Evolutionary conservation across 805 yeast genomes (phyloP), one percentile per base, ranked within the genome.

Genomic region (Hagleromyces aurorensis): DNA sequence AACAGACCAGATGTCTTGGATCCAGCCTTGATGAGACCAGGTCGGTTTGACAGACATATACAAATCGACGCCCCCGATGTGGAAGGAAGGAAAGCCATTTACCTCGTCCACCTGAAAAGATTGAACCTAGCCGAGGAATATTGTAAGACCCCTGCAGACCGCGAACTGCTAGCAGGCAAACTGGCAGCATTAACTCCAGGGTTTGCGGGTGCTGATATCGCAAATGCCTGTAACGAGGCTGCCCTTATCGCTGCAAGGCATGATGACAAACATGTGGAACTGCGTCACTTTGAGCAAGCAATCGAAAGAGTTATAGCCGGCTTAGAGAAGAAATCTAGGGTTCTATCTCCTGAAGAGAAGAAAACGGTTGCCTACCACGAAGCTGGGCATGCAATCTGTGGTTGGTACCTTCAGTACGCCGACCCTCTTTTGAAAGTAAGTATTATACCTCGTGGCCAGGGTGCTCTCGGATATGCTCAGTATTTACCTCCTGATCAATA

Each of bases 331-430:
- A 83, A 83, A 52, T 74, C 91, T 1, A 73, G 78, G 52, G 75
- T 87, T 6, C 64, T 86, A 30, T 75, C 83, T 5, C 77, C 78
- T 7, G 83, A 79, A 19, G 94, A 87, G 57, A 82, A 84, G 64
- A 73, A 65, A 42, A 72, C 82, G 18, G 95, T 86, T 28, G 95
- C 96, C 0, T 86, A 82, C 53, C 96, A 86, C 57, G 96, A 86
- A 61, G 96, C 96, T 2, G 96, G 96, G 0, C 96, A 86, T 56
- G 96, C 96, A 4, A 79, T 86, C 27, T 82, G 95, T 59, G 96
- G 96, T 13, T 87, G 96, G 96, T 84, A 65, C 52, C 66, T 86
- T 50, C 72, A 76, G 59, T 75, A 63, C 61, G 96, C 96, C 7
- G 94, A 86, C 55, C 96, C 96, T 6, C 63, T 86, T 36, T 70